Base-by-base conservation (phyloP, 2,329 filamentous ascomycete genomes). In the Thyridium curvatum region DNA sequence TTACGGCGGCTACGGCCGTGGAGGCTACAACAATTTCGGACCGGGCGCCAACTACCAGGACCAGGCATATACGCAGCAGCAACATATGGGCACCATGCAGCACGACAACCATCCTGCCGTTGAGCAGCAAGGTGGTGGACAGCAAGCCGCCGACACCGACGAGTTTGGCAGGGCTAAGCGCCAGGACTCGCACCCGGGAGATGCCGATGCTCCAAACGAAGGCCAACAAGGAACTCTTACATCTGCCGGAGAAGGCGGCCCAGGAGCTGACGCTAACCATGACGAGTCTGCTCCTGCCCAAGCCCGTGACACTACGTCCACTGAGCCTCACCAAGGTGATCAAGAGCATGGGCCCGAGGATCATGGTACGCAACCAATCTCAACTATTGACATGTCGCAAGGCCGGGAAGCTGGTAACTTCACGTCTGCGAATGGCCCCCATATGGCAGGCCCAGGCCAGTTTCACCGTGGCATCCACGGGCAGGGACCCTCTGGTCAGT, bases 1-100 rank as follows among this genome's bases (percentile, higher is more conserved):
- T 49, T 74, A 71, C 52, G 65, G 62, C 46, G 69, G 71, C 37
- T 71, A 69, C 46, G 62, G 75, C 41, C 77, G 79, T 53, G 78
- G 77, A 40, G 73, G 72, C 44, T 70, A 67, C 50, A 62, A 63
- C 42, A 69, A 68, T 43, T 26, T 26, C 21, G 21, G 21, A 26
- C 21, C 21, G 10, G 61, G 58, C 49, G 58, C 58, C 47, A 56
- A 61, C 43, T 55, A 47, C 43, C 48, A 52, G 41, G 50, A 54
- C 36, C 53, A 56, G 36, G 51, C 47, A 44, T 42, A 35, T 35
- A 45, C 45, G 36, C 50, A 54, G 39, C 46, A 44, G 36, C 51
- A 49, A 32, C 41, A 37, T 18, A 46, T 37, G 7, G 17, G 17
- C 41, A 42, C 41, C 30, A 41, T 39, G 34, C 32, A 37, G 37